Percentiles rank a stretch among this genome's conserved stretches.
These are phyloP conservation scores for Scutellaria barbata DNA, from an alignment of 257 asterid species.

Conservation along the genomic window DNA sequence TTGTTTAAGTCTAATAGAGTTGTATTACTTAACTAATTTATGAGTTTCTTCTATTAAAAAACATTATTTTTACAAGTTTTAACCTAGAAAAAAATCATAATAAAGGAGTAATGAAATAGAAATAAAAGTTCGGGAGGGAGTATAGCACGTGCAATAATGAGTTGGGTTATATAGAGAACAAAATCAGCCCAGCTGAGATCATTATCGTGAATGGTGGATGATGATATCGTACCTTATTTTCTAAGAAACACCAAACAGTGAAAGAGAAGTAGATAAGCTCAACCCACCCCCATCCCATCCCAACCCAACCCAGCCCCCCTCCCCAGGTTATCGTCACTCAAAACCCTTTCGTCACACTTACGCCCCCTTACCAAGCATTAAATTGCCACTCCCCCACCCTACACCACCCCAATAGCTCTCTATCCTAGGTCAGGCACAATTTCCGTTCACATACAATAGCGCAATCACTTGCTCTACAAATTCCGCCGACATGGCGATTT, in stretches of 20 bases:
- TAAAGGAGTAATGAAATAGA: no score
- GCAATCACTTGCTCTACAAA: constrained; percentile 28
- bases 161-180: not conserved
- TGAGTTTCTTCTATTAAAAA: no score
- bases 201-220: constrained; percentile 14
- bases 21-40: no score
- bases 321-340: not conserved
- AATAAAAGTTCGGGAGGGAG: not conserved
- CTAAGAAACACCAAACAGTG: constrained; percentile 4
- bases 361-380: constrained; percentile 32
- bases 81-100: no score
- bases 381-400: constrained; percentile 31
- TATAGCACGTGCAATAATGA: not conserved
- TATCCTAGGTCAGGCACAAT: constrained; percentile 4
- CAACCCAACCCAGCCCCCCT: not conserved
- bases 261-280: constrained; percentile 18
- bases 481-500: constrained; percentile 64
- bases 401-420: constrained; percentile 24
- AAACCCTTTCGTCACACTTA: constrained; percentile 7
- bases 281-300: not conserved
- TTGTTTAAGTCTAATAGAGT: no score
- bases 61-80: no score
- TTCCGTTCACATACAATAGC: not conserved
- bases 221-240: not conserved
- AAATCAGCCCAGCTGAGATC: not conserved